Evolutionary conservation across 257 asterid genomes (phyloP).

Genomic region (Mentha longifolia): DNA sequence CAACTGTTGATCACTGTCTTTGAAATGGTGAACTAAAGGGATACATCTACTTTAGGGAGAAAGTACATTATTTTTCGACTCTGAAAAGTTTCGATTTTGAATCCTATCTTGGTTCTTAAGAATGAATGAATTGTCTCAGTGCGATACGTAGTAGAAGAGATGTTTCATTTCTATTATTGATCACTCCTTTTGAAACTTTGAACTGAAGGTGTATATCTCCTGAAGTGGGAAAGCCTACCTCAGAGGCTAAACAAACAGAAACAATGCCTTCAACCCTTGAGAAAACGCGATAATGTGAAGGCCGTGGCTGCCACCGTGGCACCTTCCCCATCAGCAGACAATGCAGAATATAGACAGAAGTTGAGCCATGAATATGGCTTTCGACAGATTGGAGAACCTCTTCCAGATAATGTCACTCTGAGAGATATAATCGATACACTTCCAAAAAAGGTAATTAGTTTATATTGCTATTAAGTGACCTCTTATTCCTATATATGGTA

Average conservation of each 20-base stretch:
- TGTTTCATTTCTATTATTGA: background rate
- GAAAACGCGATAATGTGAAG: conserved; percentile 50
- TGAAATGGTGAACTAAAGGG: background rate
- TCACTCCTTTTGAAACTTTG: conserved; percentile 1
- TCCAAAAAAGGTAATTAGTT: conserved; percentile 70
- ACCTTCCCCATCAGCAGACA: conserved; percentile 63
- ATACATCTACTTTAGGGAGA: background rate
- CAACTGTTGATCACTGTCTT: background rate
- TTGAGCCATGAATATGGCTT: conserved; percentile 77
- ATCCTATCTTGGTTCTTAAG: conserved; percentile 17
- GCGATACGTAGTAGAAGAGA: background rate
- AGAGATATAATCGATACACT: conserved; percentile 77
- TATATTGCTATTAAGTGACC: background rate
- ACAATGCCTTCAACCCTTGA: conserved; percentile 46
- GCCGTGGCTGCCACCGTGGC: conserved; percentile 76
- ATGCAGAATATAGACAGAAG: conserved; percentile 56
- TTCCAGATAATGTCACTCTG: conserved; percentile 76
- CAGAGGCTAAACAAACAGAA: conserved; percentile 43
- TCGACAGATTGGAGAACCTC: conserved; percentile 88
- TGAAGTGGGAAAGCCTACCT: conserved; percentile 63
- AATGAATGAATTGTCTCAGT: conserved; percentile 16
- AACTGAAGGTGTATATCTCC: conserved; percentile 51
- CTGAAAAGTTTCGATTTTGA: conserved; percentile 15
- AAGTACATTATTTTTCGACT: background rate
- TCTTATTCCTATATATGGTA: background rate